Percentiles rank a stretch among this genome's conserved stretches.
Evolutionary conservation across 306 rosid genomes (phyloP).

Genomic region (Ceratonia siliqua): DNA sequence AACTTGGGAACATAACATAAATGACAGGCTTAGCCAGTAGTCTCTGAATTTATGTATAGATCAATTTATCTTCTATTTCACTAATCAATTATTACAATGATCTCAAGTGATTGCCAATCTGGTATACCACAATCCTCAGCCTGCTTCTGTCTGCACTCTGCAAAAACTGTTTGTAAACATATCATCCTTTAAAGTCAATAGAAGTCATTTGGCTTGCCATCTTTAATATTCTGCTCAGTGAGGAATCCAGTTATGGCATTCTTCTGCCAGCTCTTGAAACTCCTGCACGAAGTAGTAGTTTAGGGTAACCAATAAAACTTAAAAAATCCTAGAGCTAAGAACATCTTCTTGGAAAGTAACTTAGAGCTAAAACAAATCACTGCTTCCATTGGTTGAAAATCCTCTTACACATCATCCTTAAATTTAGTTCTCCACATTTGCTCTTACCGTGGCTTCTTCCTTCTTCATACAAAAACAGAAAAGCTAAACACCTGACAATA

Average conservation of each 20-base stretch:
- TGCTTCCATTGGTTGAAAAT: background rate
- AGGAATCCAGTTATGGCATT: slow-evolving; percentile 75
- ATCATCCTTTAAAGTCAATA: slow-evolving; percentile 34
- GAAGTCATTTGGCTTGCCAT: slow-evolving; percentile 80
- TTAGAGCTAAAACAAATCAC: slow-evolving; percentile 6
- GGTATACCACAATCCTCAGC: slow-evolving; percentile 16
- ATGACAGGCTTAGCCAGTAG: background rate
- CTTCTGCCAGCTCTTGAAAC: slow-evolving; percentile 98
- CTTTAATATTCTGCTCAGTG: slow-evolving; percentile 56
- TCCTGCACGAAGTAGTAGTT: slow-evolving; percentile 53
- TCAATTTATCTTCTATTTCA: slow-evolving; percentile 13
- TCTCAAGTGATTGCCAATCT: slow-evolving; percentile 14
- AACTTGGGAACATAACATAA: background rate
- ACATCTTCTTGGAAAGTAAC: background rate
- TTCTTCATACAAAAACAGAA: background rate
- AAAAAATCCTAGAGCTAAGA: background rate
- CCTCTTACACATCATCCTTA: background rate
- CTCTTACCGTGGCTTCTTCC: background rate
- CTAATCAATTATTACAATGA: background rate
- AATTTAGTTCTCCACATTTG: background rate
- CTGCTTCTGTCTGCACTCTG: background rate
- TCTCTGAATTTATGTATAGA: background rate
- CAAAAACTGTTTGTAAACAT: slow-evolving; percentile 3
- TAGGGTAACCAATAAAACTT: background rate
- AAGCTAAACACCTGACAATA: background rate